Conservation (phyloP, 352 stramenopile genomes). For the Pythium volutum region DNA sequence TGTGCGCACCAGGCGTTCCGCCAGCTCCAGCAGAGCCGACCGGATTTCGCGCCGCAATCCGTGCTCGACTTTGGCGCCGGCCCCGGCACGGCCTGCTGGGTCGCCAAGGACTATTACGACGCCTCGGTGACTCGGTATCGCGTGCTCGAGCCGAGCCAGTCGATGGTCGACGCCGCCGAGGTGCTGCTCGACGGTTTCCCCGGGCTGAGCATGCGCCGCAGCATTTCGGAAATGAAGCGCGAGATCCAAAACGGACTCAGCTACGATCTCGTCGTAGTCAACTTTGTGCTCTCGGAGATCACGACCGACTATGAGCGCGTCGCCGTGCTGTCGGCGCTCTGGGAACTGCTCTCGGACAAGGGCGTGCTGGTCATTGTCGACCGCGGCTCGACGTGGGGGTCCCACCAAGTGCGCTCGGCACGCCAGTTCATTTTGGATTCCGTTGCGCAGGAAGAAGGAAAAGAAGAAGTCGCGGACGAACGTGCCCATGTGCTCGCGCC, state of each 20-base stretch:
- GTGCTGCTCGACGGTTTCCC: constrained; percentile 72
- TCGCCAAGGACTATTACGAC: constrained; percentile 65
- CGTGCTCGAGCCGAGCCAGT: constrained; percentile 82
- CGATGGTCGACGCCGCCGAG: constrained; percentile 78
- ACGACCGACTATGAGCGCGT: constrained; percentile 83
- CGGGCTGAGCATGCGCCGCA: constrained; percentile 68
- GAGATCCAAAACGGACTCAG: constrained; percentile 66
- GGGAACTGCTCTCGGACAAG: constrained; percentile 75
- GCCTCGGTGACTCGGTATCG: constrained; percentile 62
- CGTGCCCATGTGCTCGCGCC: constrained; percentile 58
- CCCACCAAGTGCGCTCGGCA: constrained; percentile 76
- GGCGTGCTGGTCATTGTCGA: constrained; percentile 76
- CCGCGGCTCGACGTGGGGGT: constrained; percentile 78
- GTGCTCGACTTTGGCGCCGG: constrained; percentile 80
- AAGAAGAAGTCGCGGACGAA: constrained; percentile 11
- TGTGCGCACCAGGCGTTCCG: constrained; percentile 65
- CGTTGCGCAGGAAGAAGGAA: constrained; percentile 33
- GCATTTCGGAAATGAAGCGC: constrained; percentile 68
- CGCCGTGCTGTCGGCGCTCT: constrained; percentile 68
- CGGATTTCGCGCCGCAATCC: constrained; percentile 56
- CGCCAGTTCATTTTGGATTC: constrained; percentile 85
- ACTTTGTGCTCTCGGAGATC: constrained; percentile 79
- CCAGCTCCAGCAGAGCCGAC: constrained; percentile 51
- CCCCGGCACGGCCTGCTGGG: constrained; percentile 74
- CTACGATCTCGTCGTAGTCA: constrained; percentile 76